Evolutionary conservation across 139 green algal species (phyloP), one percentile per base, ranked within the genome.

Genomic region (Coelastrella sp.): DNA sequence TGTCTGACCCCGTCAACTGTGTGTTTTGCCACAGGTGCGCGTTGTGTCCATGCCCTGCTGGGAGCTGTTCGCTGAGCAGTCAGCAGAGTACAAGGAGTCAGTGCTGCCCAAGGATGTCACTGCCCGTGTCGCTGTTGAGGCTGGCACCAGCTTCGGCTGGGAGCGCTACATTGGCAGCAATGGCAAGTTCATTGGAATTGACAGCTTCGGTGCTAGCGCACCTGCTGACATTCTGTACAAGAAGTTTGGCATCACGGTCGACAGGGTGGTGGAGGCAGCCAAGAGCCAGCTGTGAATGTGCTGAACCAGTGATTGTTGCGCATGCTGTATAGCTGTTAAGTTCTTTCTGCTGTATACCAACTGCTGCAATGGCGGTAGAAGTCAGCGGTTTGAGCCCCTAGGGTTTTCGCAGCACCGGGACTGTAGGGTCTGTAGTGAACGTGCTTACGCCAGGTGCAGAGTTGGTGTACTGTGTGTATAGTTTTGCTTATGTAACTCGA

Each of bases 1-100:
- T 47, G 32, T 47, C 32, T 47, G 32, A 47, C 32, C 32, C 32
- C 32, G 32, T 47, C 32, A 47, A 47, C 32, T 47, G 32, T 47
- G 32, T 47, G 32, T 47, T 1, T 47, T 47, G 32, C 32, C 32
- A 47, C 32, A 88, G 83, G 83, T 92, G 57, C 97, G 97, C 81
- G 98, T 99, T 3, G 98, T 99, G 83, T 99, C 98, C 84, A 97
- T 99, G 93, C 93, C 95, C 58, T 98, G 96, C 96, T 98, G 95
- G 96, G 98, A 99, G 96, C 95, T 99, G 71, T 99, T 99, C 82
- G 98, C 99, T 73, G 95, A 98, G 95, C 98, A 99, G 96, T 75
- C 74, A 6, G 82, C 93, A 47, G 92, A 95, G 80, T 98, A 98
- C 94, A 96, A 95, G 91, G 92, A 95, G 74, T 90, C 71, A 60